phyloP scores from a whole-genome alignment of 257 asterid genomes.

The Gentiana dahurica region DNA sequence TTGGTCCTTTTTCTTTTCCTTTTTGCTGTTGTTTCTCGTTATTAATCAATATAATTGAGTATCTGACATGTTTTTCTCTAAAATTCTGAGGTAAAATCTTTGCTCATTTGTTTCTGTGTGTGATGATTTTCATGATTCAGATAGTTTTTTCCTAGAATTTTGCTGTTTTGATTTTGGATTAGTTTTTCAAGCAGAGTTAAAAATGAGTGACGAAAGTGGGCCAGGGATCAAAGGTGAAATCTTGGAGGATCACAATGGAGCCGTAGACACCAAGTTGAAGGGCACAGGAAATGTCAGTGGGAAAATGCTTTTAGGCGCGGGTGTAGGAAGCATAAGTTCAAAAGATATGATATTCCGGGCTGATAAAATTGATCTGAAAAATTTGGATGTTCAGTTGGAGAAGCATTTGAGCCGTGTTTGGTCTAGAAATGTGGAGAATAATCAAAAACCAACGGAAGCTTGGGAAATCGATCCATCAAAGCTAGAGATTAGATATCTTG shows the following conservation, averaged over 20 bases:
- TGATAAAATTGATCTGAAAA: constrained; percentile 54
- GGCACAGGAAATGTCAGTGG: constrained; percentile 29
- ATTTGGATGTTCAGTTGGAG: constrained; percentile 48
- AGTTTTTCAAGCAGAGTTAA: constrained; percentile 30
- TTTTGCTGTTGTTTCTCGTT: too few species aligned
- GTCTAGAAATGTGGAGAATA: constrained; percentile 19
- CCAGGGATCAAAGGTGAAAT: constrained; percentile 20
- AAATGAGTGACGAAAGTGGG: constrained; percentile 23
- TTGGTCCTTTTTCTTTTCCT: too few species aligned
- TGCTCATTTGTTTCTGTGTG: not conserved
- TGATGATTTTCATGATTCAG: not conserved
- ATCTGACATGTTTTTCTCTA: too few species aligned
- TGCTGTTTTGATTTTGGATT: not conserved
- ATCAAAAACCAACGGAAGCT: constrained; percentile 19
- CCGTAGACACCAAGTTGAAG: constrained; percentile 28
- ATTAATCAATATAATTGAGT: too few species aligned
- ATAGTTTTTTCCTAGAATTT: not conserved
- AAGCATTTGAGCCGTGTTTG: constrained; percentile 46
- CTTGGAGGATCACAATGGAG: constrained; percentile 12
- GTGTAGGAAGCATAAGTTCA: constrained; percentile 6
- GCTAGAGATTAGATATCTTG: constrained; percentile 40
- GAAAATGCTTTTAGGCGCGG: constrained; percentile 12
- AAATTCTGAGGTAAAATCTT: too few species aligned
- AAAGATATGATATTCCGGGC: constrained; percentile 33
- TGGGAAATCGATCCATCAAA: constrained; percentile 49